These are phyloP conservation scores for Jacaranda mimosifolia DNA, from an alignment of 257 asterid species.

Conservation along the genomic window DNA sequence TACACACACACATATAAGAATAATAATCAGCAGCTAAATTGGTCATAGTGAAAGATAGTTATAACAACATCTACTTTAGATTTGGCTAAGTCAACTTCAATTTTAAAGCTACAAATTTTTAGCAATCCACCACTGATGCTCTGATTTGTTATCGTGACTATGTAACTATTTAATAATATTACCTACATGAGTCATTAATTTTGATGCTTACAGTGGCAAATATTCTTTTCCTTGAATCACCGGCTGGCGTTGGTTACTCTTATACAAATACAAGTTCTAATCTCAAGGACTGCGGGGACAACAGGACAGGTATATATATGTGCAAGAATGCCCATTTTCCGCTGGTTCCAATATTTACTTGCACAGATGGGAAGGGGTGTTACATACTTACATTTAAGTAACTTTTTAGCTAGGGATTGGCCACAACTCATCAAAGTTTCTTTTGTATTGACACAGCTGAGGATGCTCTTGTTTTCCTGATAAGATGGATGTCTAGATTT, in stretches of 20 bases:
- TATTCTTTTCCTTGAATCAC: conserved; percentile 83
- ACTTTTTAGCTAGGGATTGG: too few relatives aligned
- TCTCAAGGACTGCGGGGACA: conserved; percentile 69
- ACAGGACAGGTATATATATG: conserved; percentile 63
- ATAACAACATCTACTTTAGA: too few relatives aligned
- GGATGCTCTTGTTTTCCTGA: conserved; percentile 73
- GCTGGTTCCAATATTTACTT: not conserved
- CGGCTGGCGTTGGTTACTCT: conserved; percentile 93
- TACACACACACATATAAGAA: too few relatives aligned
- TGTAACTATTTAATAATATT: too few relatives aligned
- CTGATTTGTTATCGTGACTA: too few relatives aligned
- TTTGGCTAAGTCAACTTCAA: too few relatives aligned
- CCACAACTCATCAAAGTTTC: not conserved
- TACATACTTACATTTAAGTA: too few relatives aligned
- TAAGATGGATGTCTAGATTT: conserved; percentile 76
- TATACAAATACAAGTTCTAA: conserved; percentile 81
- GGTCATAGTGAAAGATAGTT: too few relatives aligned
- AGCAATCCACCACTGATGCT: too few relatives aligned
- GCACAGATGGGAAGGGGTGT: not conserved
- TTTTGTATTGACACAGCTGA: conserved; percentile 54
- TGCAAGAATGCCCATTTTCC: not conserved
- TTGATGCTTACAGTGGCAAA: conserved; percentile 62
- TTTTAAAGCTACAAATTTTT: too few relatives aligned
- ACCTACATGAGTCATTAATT: not conserved
- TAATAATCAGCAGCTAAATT: too few relatives aligned